Conservation (phyloP, 495 filamentous ascomycete genomes). For the Zalerion maritima region DNA sequence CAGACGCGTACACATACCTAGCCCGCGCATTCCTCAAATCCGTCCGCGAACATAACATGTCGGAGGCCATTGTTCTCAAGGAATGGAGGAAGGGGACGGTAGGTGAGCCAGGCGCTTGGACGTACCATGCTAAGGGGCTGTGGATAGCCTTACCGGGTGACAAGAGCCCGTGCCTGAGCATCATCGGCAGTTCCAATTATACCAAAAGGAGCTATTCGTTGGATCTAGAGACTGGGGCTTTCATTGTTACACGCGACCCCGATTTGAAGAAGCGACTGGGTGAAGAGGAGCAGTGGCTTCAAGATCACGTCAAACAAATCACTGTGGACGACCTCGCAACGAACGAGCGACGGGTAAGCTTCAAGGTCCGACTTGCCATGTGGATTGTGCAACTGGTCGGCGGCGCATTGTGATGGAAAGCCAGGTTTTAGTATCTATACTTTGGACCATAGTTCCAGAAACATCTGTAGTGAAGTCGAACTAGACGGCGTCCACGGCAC, state of each 20-base stretch:
- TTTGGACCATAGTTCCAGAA: slow-evolving; percentile 3
- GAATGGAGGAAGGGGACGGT: slow-evolving; percentile 84
- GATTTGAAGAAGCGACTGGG: slow-evolving; percentile 56
- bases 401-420: slow-evolving; percentile 40
- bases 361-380: slow-evolving; percentile 80
- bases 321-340: slow-evolving; percentile 61
- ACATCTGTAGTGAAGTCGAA: too few species aligned
- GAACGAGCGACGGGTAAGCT: slow-evolving; percentile 66
- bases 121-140: slow-evolving; percentile 93
- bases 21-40: slow-evolving; percentile 65
- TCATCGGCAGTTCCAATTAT: slow-evolving; percentile 90
- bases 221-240: slow-evolving; percentile 73
- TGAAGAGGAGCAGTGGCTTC: slow-evolving; percentile 65
- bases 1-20: slow-evolving; percentile 80
- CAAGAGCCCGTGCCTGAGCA: slow-evolving; percentile 52
- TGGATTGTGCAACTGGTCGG: slow-evolving; percentile 69
- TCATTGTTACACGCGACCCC: slow-evolving; percentile 71
- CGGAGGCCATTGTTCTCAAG: slow-evolving; percentile 49
- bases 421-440: neutral
- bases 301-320: slow-evolving; percentile 50
- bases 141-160: slow-evolving; percentile 66
- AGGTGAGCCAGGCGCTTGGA: slow-evolving; percentile 73
- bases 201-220: slow-evolving; percentile 85
- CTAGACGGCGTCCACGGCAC: too few species aligned
- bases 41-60: slow-evolving; percentile 45